A percentile compares a stretch with the other conserved stretches of the same genome.
These are phyloP conservation scores for Beauveria bassiana DNA, from an alignment of 2,329 filamentous ascomycete species.

Conservation along the genomic window DNA sequence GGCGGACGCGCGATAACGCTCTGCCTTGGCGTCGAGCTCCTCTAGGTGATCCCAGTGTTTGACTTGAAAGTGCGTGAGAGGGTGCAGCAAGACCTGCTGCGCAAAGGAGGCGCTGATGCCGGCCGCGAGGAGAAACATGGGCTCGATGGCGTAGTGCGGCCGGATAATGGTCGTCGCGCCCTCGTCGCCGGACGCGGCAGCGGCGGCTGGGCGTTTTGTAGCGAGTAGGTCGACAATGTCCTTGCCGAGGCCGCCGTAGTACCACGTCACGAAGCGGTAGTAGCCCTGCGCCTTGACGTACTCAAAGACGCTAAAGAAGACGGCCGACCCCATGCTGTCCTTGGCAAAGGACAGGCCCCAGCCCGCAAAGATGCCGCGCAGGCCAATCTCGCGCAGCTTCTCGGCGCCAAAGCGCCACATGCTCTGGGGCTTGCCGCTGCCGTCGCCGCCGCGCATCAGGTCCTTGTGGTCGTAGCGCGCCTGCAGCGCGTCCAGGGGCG, in stretches of 20 bases:
- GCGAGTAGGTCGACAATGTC: conserved; percentile 44
- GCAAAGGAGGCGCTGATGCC: conserved; percentile 61
- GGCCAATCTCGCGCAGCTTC: conserved; percentile 60
- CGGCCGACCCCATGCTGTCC: conserved; percentile 59
- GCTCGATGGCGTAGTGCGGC: conserved; percentile 70
- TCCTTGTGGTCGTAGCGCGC: conserved; percentile 59
- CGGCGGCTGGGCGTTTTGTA: conserved; percentile 32
- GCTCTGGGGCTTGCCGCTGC: conserved; percentile 41
- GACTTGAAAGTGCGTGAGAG: conserved; percentile 61
- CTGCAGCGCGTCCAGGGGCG: conserved; percentile 68
- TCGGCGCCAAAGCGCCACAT: conserved; percentile 66
- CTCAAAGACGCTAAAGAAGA: conserved; percentile 72
- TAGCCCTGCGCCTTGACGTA: conserved; percentile 66
- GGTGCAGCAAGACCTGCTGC: conserved; percentile 64
- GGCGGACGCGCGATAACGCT: conserved; percentile 32
- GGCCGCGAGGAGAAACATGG: conserved; percentile 60
- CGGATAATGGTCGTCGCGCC: conserved; percentile 44
- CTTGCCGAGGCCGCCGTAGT: conserved; percentile 53
- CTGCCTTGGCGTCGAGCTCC: conserved; percentile 56
- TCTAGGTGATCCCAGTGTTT: conserved; percentile 68
- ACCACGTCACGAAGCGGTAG: conserved; percentile 63
- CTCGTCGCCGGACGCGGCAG: conserved; percentile 11
- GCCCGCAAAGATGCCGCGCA: conserved; percentile 65
- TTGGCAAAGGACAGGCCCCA: conserved; percentile 63
- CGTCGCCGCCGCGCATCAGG: conserved; percentile 33